Percentiles rank a stretch among this genome's conserved stretches.
These are phyloP conservation scores for Pinus taeda DNA, from an alignment of 75 land plant genomes.

Conservation along the genomic window DNA sequence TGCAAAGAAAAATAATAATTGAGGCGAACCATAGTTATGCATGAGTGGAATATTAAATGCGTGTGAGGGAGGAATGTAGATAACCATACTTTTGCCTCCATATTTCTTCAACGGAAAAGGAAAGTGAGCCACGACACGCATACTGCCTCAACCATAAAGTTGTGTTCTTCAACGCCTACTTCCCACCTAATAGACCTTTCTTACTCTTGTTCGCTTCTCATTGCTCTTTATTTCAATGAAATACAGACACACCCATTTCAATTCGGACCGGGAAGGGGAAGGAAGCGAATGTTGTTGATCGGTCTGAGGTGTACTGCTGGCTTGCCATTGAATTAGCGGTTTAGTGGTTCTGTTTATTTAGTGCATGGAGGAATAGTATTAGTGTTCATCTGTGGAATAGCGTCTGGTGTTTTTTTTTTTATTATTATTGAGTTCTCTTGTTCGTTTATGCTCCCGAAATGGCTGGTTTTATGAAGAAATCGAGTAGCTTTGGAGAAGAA, in stretches of 20 bases:
- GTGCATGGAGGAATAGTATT: neutral
- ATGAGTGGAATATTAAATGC: no score
- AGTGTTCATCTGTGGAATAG: neutral
- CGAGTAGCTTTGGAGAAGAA: no score
- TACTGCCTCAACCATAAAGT: neutral
- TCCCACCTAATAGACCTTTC: neutral
- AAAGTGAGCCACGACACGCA: constrained; percentile 6
- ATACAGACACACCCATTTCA: neutral
- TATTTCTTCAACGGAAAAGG: neutral
- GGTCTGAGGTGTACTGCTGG: no score
- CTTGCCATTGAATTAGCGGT: no score
- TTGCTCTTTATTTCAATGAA: no score
- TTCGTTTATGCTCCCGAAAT: neutral
- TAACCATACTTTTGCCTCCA: neutral
- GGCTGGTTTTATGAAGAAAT: neutral
- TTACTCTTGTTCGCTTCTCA: no score
- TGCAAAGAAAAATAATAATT: no score
- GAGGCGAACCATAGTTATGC: no score
- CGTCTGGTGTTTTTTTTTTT: neutral
- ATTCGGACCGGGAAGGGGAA: no score
- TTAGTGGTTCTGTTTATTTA: neutral
- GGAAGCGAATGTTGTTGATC: no score
- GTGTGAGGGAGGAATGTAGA: neutral
- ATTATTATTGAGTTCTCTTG: neutral
- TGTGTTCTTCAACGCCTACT: neutral